A percentile compares a stretch with the other conserved stretches of the same genome.
These are phyloP conservation scores for Monotropa hypopitys DNA, from an alignment of 179 eudicot genomes.

Conservation along the genomic window DNA sequence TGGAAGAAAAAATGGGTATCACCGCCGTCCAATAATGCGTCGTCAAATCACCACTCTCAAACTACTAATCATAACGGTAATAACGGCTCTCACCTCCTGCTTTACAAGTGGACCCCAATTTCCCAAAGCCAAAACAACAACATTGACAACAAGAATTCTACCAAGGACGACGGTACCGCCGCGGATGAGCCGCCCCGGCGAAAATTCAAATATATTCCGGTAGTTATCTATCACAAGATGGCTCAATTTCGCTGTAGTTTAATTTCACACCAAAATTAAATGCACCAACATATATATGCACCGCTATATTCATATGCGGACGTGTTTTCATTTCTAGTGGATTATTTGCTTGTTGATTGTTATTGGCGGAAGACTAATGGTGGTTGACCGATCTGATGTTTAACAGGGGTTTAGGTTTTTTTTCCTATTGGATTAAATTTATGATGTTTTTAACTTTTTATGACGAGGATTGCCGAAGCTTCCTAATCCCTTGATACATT, in stretches of 20 bases:
- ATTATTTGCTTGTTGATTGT: neutral
- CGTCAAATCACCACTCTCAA: conserved; percentile 15
- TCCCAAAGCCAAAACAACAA: conserved; percentile 23
- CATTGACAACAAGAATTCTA: conserved; percentile 11
- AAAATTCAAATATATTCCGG: conserved; percentile 79
- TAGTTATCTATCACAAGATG: conserved; percentile 9
- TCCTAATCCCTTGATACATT: neutral
- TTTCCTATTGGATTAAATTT: neutral
- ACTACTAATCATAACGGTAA: conserved; percentile 12
- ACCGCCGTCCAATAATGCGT: conserved; percentile 25
- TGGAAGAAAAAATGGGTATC: conserved; percentile 92
- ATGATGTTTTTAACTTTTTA: neutral
- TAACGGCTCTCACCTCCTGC: conserved; percentile 33
- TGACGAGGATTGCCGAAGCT: neutral
- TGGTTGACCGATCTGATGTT: neutral
- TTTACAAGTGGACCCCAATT: conserved; percentile 81
- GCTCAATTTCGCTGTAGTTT: neutral
- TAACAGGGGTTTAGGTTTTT: conserved; percentile 3
- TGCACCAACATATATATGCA: neutral
- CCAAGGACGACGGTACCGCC: conserved; percentile 18
- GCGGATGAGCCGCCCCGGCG: conserved; percentile 42
- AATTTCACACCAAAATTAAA: neutral
- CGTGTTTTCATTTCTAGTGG: neutral
- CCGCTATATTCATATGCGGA: neutral
- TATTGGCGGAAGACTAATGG: neutral